Evolutionary conservation across 73 alveolate species (phyloP), one percentile per base, ranked within the genome.

Genomic region (Durusdinium trenchii): DNA sequence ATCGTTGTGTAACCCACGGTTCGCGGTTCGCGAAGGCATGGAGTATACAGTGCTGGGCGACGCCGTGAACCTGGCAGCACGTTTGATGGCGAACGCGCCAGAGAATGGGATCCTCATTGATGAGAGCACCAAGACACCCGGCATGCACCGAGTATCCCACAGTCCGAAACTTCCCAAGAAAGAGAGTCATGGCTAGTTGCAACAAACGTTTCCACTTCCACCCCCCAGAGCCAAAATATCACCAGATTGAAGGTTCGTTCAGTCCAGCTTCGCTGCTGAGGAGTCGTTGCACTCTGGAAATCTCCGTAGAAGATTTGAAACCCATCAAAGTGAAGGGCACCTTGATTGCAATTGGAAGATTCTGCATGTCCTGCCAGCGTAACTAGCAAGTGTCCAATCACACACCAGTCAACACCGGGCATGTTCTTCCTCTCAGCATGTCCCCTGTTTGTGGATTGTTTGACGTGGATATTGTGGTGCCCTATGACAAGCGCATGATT

Each of bases 21-120:
- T 32, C 18, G 30, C 73, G 30, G 30, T 57, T 32, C 18, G 18
- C 30, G 73, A 26, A 83, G 94, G 98, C 54, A 99, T 99, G 99
- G 99, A 99, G 95, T 99, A 99, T 99, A 99, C 99, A 30, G 99
- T 99, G 95, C 91, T 99, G 30, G 99, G 99, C 0, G 99, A 99
- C 99, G 99, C 99, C 12, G 99, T 99, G 30, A 99, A 99, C 99
- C 95, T 99, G 89, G 99, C 99, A 18, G 99, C 99, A 45, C 99
- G 99, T 99, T 99, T 99, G 76, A 99, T 99, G 99, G 99, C 99
- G 32, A 94, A 94, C 23, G 99, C 99, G 10, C 94, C 99, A 48
- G 99, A 92, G 30, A 94, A 94, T 64, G 93, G 99, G 20, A 78
- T 94, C 52, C 94, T 94, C 54, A 79, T 94, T 28, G 99, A 94